These are phyloP conservation scores for Phaseolus lunatus DNA, from an alignment of 306 rosid genomes.

Conservation along the genomic window DNA sequence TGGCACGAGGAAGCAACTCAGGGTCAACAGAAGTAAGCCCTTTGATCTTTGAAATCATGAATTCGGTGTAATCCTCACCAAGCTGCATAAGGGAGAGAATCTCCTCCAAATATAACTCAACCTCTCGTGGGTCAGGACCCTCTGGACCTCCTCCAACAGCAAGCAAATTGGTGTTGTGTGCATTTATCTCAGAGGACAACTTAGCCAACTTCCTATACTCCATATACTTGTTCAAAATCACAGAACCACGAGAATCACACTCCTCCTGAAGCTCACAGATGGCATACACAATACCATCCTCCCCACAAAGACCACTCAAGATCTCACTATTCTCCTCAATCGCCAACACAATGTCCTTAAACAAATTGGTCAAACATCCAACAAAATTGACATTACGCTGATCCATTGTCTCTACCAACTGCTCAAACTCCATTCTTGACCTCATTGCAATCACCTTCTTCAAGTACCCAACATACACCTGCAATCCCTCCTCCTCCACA, in stretches of 20 bases:
- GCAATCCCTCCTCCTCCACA: slow-evolving; percentile 88
- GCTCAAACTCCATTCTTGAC: slow-evolving; percentile 81
- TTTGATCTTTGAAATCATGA: slow-evolving; percentile 86
- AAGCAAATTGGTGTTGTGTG: slow-evolving; percentile 75
- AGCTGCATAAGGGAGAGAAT: slow-evolving; percentile 81
- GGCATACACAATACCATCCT: slow-evolving; percentile 93
- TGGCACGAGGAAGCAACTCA: slow-evolving; percentile 85
- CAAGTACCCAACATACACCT: slow-evolving; percentile 85
- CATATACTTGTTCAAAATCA: slow-evolving; percentile 89
- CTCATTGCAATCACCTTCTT: slow-evolving; percentile 95
- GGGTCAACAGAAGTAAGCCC: slow-evolving; percentile 84
- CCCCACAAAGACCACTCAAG: slow-evolving; percentile 85
- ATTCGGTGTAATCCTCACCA: slow-evolving; percentile 94
- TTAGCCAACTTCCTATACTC: slow-evolving; percentile 81
- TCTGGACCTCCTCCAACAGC: slow-evolving; percentile 77
- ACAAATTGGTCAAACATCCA: slow-evolving; percentile 84
- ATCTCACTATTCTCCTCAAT: slow-evolving; percentile 84
- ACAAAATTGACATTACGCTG: slow-evolving; percentile 70
- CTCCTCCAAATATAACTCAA: slow-evolving; percentile 88
- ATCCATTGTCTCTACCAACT: slow-evolving; percentile 76
- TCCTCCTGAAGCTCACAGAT: slow-evolving; percentile 98
- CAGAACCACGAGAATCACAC: slow-evolving; percentile 85
- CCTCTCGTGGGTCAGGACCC: slow-evolving; percentile 90
- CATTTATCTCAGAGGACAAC: slow-evolving; percentile 83
- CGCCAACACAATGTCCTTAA: slow-evolving; percentile 86